phyloP scores from a whole-genome alignment of 768 basidiomycete species.

The Mycena pura region DNA sequence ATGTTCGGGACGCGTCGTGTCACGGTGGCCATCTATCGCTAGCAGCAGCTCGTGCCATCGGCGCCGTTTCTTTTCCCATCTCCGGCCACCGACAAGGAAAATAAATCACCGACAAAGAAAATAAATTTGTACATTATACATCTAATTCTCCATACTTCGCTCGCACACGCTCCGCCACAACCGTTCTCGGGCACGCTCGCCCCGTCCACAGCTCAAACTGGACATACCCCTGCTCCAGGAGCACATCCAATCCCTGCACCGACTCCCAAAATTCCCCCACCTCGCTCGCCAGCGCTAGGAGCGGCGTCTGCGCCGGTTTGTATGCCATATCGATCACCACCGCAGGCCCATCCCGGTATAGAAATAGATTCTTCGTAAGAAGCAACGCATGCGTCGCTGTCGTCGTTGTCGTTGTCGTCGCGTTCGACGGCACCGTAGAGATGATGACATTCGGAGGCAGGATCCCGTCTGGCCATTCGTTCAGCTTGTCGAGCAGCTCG shows the following conservation, averaged over 20 bases:
- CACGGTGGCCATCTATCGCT: too few species aligned
- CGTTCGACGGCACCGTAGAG: slow-evolving; percentile 85
- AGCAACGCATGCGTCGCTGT: slow-evolving; percentile 45
- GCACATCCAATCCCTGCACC: slow-evolving; percentile 83
- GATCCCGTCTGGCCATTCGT: slow-evolving; percentile 52
- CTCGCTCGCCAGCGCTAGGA: slow-evolving; percentile 70
- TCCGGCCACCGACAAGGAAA: background rate
- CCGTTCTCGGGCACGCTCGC: slow-evolving; percentile 57
- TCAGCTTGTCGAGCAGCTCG: slow-evolving; percentile 64
- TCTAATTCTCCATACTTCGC: slow-evolving; percentile 44
- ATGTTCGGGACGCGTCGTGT: too few species aligned
- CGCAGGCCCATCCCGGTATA: slow-evolving; percentile 52
- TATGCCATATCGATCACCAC: slow-evolving; percentile 96
- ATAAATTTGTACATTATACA: background rate
- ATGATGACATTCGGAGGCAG: slow-evolving; percentile 76
- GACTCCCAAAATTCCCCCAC: slow-evolving; percentile 63
- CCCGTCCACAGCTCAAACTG: slow-evolving; percentile 89
- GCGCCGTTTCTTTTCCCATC: background rate
- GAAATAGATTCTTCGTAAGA: slow-evolving; percentile 65
- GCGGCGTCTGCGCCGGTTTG: slow-evolving; percentile 83
- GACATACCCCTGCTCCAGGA: slow-evolving; percentile 87
- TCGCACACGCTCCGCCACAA: slow-evolving; percentile 57
- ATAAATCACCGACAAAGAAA: background rate
- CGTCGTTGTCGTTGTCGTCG: slow-evolving; percentile 46
- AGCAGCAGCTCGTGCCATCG: too few species aligned